These are phyloP conservation scores for Leucosporidium creatinivorum DNA, from an alignment of 768 basidiomycete genomes.

Conservation along the genomic window DNA sequence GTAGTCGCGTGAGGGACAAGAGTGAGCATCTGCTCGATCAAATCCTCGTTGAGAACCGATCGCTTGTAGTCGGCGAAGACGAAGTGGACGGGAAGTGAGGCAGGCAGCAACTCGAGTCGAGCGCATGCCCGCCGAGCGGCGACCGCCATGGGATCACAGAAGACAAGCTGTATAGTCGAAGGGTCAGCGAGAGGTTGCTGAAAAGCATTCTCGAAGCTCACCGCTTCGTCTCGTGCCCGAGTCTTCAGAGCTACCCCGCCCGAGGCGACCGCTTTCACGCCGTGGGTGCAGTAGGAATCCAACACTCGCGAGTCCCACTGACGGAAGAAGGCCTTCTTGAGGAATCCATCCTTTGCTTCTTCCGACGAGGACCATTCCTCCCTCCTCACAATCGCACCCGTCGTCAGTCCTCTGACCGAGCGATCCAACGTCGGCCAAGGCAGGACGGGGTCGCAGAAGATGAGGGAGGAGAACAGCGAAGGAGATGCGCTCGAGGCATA, in stretches of 20 bases:
- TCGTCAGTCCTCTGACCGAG: constrained; percentile 23
- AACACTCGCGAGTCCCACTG: constrained; percentile 38
- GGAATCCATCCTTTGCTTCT: constrained; percentile 53
- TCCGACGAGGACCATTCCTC: constrained; percentile 62
- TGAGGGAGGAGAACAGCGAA: constrained; percentile 59
- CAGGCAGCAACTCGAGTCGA: constrained; percentile 17
- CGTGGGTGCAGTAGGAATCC: constrained; percentile 26
- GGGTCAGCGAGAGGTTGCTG: too few species aligned
- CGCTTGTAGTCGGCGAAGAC: constrained; percentile 29
- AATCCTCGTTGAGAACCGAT: constrained; percentile 23
- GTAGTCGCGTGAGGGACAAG: constrained; percentile 26
- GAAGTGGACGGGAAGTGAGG: constrained; percentile 30
- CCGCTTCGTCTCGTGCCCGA: constrained; percentile 30
- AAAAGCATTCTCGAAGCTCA: background rate
- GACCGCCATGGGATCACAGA: constrained; percentile 27
- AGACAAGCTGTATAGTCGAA: constrained; percentile 19
- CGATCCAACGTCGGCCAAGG: background rate
- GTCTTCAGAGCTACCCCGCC: constrained; percentile 30
- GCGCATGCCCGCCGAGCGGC: constrained; percentile 27
- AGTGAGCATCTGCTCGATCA: background rate
- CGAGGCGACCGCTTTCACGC: constrained; percentile 11
- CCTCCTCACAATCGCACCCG: constrained; percentile 55
- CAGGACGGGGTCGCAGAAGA: constrained; percentile 75
- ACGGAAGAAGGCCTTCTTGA: constrained; percentile 57
- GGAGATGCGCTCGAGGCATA: constrained; percentile 48